A percentile compares a stretch with the other conserved stretches of the same genome.
phyloP scores from a whole-genome alignment of 495 filamentous ascomycete genomes.

The Rhypophila decipiens region DNA sequence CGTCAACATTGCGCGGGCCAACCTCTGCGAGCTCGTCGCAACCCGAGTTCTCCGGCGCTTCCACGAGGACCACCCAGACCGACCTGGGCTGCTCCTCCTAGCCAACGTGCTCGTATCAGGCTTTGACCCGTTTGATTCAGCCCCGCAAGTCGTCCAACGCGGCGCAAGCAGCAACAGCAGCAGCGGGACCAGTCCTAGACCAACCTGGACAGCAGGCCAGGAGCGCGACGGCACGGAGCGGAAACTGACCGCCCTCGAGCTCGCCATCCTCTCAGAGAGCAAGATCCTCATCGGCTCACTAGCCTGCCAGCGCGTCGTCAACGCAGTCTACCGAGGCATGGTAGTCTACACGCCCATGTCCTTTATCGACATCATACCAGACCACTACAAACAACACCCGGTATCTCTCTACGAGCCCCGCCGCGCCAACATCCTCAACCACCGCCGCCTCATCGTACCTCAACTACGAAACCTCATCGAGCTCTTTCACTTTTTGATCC shows the following conservation, averaged over 20 bases:
- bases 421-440: conserved; percentile 53
- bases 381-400: conserved; percentile 59
- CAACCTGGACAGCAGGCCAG: too few species aligned
- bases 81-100: conserved; percentile 48
- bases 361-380: conserved; percentile 59
- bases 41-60: conserved; percentile 52
- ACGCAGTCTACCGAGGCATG: conserved; percentile 51
- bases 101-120: conserved; percentile 56
- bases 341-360: conserved; percentile 56
- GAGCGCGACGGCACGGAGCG: conserved; percentile 45
- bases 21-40: conserved; percentile 56
- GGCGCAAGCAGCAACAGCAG: conserved; percentile 39
- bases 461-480: conserved; percentile 54
- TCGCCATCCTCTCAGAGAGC: conserved; percentile 58
- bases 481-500: conserved; percentile 49
- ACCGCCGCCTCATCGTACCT: conserved; percentile 60
- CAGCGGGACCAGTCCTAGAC: too few species aligned
- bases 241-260: conserved; percentile 54
- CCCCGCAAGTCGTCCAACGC: conserved; percentile 41
- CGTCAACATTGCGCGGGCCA: conserved; percentile 52
- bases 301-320: conserved; percentile 54
- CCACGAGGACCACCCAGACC: conserved; percentile 52
- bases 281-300: conserved; percentile 52
- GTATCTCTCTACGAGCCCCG: conserved; percentile 57
- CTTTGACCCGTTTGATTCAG: conserved; percentile 57